phyloP scores from a whole-genome alignment of 2,329 filamentous ascomycete genomes.

The Teratosphaeria epicoccoides region DNA sequence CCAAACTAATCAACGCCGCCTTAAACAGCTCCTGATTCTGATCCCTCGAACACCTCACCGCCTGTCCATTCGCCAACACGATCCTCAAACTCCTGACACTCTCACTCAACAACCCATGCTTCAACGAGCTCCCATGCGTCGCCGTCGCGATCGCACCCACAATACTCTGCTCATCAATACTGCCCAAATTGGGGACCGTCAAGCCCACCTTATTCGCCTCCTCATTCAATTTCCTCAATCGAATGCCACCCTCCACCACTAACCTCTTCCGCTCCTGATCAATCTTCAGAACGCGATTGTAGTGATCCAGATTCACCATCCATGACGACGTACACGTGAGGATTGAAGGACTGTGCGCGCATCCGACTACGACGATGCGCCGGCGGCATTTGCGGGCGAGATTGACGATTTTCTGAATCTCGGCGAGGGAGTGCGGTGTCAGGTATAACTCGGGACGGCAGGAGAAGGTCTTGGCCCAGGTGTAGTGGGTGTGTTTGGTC shows the following conservation, averaged over 20 bases:
- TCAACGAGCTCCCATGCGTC: slow-evolving; percentile 80
- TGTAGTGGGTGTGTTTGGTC: slow-evolving; percentile 66
- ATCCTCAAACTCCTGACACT: slow-evolving; percentile 65
- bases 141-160: slow-evolving; percentile 87
- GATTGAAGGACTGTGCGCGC: slow-evolving; percentile 82
- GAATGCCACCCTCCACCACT: slow-evolving; percentile 78
- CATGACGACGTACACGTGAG: slow-evolving; percentile 88
- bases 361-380: slow-evolving; percentile 76
- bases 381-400: slow-evolving; percentile 72
- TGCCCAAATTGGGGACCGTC: slow-evolving; percentile 84
- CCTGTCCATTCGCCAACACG: slow-evolving; percentile 69
- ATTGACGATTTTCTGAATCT: slow-evolving; percentile 73
- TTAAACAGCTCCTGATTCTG: slow-evolving; percentile 72
- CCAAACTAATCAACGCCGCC: slow-evolving; percentile 76
- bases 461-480: slow-evolving; percentile 90
- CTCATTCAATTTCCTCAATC: slow-evolving; percentile 62
- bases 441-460: slow-evolving; percentile 85
- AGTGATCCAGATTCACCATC: slow-evolving; percentile 87
- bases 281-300: slow-evolving; percentile 60
- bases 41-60: slow-evolving; percentile 56
- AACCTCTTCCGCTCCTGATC: slow-evolving; percentile 56
- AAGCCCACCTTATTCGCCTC: slow-evolving; percentile 65
- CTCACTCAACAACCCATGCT: slow-evolving; percentile 75
- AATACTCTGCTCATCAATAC: slow-evolving; percentile 89
- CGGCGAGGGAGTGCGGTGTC: slow-evolving; percentile 64